phyloP scores from a whole-genome alignment of 148 eudicot species.

The Amaranthus palmeri region DNA sequence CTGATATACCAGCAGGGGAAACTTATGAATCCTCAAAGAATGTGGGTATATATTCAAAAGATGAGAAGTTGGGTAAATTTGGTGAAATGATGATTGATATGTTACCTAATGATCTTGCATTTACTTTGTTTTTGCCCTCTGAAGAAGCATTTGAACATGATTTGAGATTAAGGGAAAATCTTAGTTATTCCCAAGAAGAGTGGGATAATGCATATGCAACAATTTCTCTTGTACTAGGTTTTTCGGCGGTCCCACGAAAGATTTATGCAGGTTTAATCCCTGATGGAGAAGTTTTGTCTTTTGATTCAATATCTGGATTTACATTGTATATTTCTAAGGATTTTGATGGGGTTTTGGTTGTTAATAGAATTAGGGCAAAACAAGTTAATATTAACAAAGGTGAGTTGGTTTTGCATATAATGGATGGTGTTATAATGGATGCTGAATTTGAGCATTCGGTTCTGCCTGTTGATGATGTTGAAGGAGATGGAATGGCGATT shows the following conservation, averaged over 20 bases:
- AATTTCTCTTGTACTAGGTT: constrained; percentile 68
- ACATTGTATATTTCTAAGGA: constrained; percentile 42
- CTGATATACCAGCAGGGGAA: constrained; percentile 28
- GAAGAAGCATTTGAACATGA: constrained; percentile 55
- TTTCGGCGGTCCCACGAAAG: constrained; percentile 61
- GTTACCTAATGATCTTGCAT: constrained; percentile 74
- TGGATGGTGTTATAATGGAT: constrained; percentile 90
- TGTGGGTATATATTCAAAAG: not conserved
- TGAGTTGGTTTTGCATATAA: constrained; percentile 57
- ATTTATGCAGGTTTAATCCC: constrained; percentile 38
- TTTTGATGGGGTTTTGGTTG: constrained; percentile 49
- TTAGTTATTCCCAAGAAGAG: constrained; percentile 34
- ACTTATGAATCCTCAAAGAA: constrained; percentile 9
- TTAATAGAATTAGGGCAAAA: constrained; percentile 52
- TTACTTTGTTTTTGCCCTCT: constrained; percentile 77
- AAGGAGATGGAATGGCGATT: constrained; percentile 16
- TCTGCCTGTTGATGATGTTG: constrained; percentile 34
- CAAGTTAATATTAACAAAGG: constrained; percentile 43
- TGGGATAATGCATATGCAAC: constrained; percentile 51
- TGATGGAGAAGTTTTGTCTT: constrained; percentile 35
- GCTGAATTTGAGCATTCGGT: constrained; percentile 64
- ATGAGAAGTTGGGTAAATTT: constrained; percentile 40
- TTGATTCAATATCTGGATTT: constrained; percentile 69
- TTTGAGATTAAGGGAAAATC: constrained; percentile 41
- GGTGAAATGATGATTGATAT: constrained; percentile 63